Conservation (phyloP, 352 stramenopile genomes). For the Pythium rishiriense region DNA sequence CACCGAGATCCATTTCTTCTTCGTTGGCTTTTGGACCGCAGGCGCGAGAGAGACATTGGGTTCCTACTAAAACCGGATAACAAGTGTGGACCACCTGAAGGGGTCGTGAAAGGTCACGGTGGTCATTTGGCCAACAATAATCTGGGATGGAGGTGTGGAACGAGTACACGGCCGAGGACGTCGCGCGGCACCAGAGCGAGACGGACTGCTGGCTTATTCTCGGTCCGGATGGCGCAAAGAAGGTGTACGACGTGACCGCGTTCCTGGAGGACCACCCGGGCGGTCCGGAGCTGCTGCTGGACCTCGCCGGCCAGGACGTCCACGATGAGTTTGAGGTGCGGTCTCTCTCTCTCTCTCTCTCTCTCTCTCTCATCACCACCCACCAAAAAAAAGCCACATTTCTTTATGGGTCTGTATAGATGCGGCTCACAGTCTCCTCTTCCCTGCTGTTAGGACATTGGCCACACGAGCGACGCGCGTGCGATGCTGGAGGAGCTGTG, state of each 20-base stretch:
- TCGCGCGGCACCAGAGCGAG: conserved; percentile 59
- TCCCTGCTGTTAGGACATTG: conserved; percentile 20
- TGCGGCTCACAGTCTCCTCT: no score
- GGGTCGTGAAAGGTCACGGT: not conserved
- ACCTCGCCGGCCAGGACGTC: conserved; percentile 80
- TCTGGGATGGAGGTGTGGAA: conserved; percentile 20
- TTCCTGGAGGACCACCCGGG: conserved; percentile 96
- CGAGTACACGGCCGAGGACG: conserved; percentile 86
- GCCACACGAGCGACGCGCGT: conserved; percentile 11
- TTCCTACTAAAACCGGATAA: no score
- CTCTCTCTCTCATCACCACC: no score
- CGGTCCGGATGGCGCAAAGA: conserved; percentile 39
- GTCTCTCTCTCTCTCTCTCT: no score
- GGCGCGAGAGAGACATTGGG: no score
- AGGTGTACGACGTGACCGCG: conserved; percentile 94
- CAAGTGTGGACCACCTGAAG: conserved; percentile 9
- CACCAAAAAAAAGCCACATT: no score
- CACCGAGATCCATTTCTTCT: conserved; percentile 9
- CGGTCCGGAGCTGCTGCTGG: conserved; percentile 91
- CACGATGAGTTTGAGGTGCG: conserved; percentile 70
- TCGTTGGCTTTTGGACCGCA: no score
- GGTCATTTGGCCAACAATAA: no score
- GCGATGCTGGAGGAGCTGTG: conserved; percentile 63
- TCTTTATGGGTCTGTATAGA: no score
- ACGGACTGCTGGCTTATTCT: conserved; percentile 56